phyloP scores from a whole-genome alignment of 1,284 basidiomycete genomes.

The Ganoderma lucidum region DNA sequence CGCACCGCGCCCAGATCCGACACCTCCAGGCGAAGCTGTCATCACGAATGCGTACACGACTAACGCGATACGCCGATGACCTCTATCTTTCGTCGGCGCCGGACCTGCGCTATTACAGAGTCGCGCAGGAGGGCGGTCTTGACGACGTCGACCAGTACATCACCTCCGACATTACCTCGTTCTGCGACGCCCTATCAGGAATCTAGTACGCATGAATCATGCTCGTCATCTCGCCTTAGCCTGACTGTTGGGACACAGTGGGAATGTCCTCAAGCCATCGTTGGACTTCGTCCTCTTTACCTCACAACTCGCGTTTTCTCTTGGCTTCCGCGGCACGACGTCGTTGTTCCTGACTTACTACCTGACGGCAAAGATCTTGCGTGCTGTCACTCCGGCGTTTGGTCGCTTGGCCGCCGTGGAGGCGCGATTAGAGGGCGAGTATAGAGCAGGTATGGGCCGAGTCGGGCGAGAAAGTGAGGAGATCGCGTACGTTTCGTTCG shows the following conservation, averaged over 20 bases:
- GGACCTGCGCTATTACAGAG: conserved; percentile 75
- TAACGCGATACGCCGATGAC: conserved; percentile 94
- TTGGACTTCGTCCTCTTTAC: conserved; percentile 95
- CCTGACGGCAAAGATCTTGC: conserved; percentile 83
- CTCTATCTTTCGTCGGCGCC: conserved; percentile 85
- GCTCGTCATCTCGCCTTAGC: not conserved
- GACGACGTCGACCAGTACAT: conserved; percentile 92
- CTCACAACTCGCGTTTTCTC: conserved; percentile 86
- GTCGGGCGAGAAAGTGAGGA: conserved; percentile 95
- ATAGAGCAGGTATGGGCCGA: conserved; percentile 87
- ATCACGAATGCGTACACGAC: conserved; percentile 83
- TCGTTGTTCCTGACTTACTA: conserved; percentile 90
- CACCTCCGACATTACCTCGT: conserved; percentile 92
- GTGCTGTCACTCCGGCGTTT: conserved; percentile 93
- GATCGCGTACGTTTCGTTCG: conserved; percentile 73
- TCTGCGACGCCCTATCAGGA: conserved; percentile 88
- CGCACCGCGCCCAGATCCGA: conserved; percentile 65
- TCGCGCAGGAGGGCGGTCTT: conserved; percentile 61
- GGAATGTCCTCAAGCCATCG: conserved; percentile 84
- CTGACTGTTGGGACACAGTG: conserved; percentile 39
- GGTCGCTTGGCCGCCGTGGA: conserved; percentile 92
- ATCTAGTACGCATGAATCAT: conserved; percentile 74
- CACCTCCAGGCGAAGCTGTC: conserved; percentile 93
- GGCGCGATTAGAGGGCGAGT: conserved; percentile 89
- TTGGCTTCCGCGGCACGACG: conserved; percentile 84